Base-by-base conservation (phyloP, 1,139 yeast species). In the Geotrichum australiense region DNA sequence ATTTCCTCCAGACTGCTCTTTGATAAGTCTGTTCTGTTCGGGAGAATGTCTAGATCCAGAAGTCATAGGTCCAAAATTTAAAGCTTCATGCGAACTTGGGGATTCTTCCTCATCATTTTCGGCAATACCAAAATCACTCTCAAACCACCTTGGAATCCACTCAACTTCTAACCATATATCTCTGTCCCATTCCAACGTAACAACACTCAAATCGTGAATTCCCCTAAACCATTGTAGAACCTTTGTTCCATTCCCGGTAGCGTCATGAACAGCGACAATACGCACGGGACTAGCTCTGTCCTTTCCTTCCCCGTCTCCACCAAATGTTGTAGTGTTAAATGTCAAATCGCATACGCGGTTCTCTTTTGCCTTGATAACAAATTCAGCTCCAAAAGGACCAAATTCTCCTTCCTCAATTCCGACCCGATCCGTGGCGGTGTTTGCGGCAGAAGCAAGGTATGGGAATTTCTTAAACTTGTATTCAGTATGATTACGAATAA, bases 61-160 rank as follows among this genome's bases (percentile, higher is more conserved):
- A n/a, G n/a, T n/a, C n/a, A n/a, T n/a, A n/a, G n/a, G n/a, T n/a
- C n/a, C n/a, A n/a, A n/a, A n/a, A n/a, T n/a, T n/a, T n/a, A n/a
- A n/a, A n/a, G n/a, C n/a, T n/a, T n/a, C n/a, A n/a, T n/a, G n/a
- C n/a, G n/a, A n/a, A 31, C 4, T 20, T 8, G 10, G 11, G 8
- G 19, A 18, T 23, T 15, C 16, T 18, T 15, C 16, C 16, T 26
- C 24, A 6, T 11, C 12, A 4, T 31, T 15, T 19, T 31, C 24
- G 19, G 11, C 35, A 4, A 8, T 16, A 11, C 6, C 21, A 10
- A 12, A 6, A 7, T 63, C 68, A 38, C 66, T 68, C 29, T 73
- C 75, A 48, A 74, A 68, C 46, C 80, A 68, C 45, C 72, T 72
- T 3, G 94, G 94, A 32, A 82, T 67, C 95, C 95, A 85, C 54